A percentile compares a stretch with the other conserved stretches of the same genome.
These are phyloP conservation scores for Ascochyta viciae-villosae DNA, from an alignment of 2,329 filamentous ascomycete genomes.

Conservation along the genomic window DNA sequence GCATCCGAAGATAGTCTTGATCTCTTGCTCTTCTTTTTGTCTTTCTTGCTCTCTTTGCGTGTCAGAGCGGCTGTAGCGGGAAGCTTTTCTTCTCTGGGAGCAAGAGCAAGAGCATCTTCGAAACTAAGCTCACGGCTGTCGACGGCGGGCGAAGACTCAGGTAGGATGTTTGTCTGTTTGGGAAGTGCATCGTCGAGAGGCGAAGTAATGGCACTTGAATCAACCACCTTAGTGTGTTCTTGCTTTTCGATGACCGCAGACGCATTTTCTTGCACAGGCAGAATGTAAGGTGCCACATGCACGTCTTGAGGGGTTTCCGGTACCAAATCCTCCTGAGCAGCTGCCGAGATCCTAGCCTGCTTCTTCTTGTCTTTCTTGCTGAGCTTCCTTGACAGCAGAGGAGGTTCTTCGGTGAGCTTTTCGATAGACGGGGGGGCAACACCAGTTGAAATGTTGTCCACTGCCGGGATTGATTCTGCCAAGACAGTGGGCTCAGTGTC, in stretches of 20 bases:
- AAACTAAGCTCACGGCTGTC: background rate
- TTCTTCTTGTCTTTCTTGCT: conserved; percentile 52
- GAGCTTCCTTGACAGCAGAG: conserved; percentile 23
- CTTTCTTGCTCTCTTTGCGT: conserved; percentile 39
- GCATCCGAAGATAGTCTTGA: conserved; percentile 1
- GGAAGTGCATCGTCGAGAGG: background rate
- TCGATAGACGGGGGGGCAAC: background rate
- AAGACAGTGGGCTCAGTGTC: background rate
- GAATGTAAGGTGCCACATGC: background rate
- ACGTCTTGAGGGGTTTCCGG: background rate
- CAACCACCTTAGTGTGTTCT: background rate
- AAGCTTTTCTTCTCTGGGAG: conserved; percentile 12
- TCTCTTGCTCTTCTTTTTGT: conserved; percentile 41
- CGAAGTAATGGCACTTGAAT: background rate
- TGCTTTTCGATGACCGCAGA: background rate
- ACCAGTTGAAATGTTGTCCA: background rate
- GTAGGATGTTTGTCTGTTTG: background rate
- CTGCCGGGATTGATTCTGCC: background rate
- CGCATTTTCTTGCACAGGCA: background rate
- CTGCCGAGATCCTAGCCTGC: conserved; percentile 2
- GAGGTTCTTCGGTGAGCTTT: conserved; percentile 13
- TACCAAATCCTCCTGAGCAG: background rate
- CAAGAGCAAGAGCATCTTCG: conserved; percentile 15
- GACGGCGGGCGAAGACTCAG: background rate
- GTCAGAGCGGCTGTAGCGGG: conserved; percentile 22